phyloP scores from a whole-genome alignment of 225 moss, liverwort and hornwort genomes.

The Polytrichum commune region DNA sequence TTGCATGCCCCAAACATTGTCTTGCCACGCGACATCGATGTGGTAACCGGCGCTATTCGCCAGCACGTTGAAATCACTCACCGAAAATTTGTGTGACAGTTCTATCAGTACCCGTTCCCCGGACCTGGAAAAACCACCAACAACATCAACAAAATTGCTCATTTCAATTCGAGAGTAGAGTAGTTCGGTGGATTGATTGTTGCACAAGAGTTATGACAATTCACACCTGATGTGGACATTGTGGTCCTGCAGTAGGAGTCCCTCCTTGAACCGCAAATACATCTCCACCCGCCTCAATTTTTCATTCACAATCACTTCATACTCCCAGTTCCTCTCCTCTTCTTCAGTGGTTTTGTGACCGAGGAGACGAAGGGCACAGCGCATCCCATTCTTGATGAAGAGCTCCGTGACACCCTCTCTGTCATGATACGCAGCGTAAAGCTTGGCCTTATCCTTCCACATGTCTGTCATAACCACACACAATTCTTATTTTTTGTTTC shows the following conservation, averaged over 20 bases:
- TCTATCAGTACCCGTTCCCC: slow-evolving; percentile 76
- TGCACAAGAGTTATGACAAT: background rate
- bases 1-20: slow-evolving; percentile 66
- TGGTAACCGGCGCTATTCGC: slow-evolving; percentile 66
- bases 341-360: slow-evolving; percentile 23
- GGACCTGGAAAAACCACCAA: slow-evolving; percentile 18
- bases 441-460: slow-evolving; percentile 68
- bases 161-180: no score
- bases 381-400: slow-evolving; percentile 92
- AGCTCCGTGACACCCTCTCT: slow-evolving; percentile 60
- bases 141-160: no score
- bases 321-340: slow-evolving; percentile 57
- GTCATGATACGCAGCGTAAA: slow-evolving; percentile 74
- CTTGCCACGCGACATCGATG: slow-evolving; percentile 69
- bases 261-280: slow-evolving; percentile 57
- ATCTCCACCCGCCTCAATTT: slow-evolving; percentile 70
- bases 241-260: slow-evolving; percentile 38
- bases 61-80: slow-evolving; percentile 58
- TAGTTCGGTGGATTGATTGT: background rate
- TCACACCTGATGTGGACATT: slow-evolving; percentile 43
- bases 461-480: slow-evolving; percentile 43
- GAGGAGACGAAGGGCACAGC: slow-evolving; percentile 57
- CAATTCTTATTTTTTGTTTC: no score
- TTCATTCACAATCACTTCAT: slow-evolving; percentile 73
- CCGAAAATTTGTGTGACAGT: slow-evolving; percentile 74